These are phyloP conservation scores for Scheffersomyces ergatensis DNA, from an alignment of 805 yeast species.

Conservation along the genomic window DNA sequence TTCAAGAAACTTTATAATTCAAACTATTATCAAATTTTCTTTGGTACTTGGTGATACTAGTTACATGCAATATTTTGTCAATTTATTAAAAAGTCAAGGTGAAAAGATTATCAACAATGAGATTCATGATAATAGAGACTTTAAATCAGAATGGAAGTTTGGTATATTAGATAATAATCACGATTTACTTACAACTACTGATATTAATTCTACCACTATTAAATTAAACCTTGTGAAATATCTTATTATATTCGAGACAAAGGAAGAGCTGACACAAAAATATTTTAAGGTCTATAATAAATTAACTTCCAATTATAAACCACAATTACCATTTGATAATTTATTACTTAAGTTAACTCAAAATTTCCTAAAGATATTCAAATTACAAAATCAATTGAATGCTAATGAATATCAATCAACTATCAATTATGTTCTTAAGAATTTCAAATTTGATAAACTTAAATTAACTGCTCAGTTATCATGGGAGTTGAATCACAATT, in stretches of 20 bases:
- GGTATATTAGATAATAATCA: slow-evolving; percentile 23
- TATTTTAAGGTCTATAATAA: slow-evolving; percentile 24
- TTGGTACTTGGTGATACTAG: slow-evolving; percentile 31
- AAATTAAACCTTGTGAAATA: slow-evolving; percentile 37
- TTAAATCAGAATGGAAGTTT: slow-evolving; percentile 50
- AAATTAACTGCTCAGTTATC: slow-evolving; percentile 11
- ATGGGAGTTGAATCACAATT: slow-evolving; percentile 16
- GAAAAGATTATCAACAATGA: slow-evolving; percentile 7
- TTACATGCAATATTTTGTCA: slow-evolving; percentile 25
- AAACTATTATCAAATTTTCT: slow-evolving; percentile 30
- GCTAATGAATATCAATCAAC: slow-evolving; percentile 20
- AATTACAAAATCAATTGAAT: slow-evolving; percentile 12
- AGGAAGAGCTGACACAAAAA: slow-evolving; percentile 20
- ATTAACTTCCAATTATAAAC: slow-evolving; percentile 13
- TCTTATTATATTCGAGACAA: slow-evolving; percentile 33
- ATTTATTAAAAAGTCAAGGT: slow-evolving; percentile 12
- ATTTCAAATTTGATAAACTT: slow-evolving; percentile 27
- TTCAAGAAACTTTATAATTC: slow-evolving; percentile 34
- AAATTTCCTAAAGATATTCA: slow-evolving; percentile 24
- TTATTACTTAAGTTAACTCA: slow-evolving; percentile 24
- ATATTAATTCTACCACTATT: slow-evolving; percentile 25
- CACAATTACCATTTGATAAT: slow-evolving; percentile 16
- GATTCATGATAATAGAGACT: slow-evolving; percentile 58
- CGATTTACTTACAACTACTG: slow-evolving; percentile 1
- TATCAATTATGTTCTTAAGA: slow-evolving; percentile 26